phyloP scores from a whole-genome alignment of 108 stramenopile genomes.

The Cyclostephanos tholiformis region DNA sequence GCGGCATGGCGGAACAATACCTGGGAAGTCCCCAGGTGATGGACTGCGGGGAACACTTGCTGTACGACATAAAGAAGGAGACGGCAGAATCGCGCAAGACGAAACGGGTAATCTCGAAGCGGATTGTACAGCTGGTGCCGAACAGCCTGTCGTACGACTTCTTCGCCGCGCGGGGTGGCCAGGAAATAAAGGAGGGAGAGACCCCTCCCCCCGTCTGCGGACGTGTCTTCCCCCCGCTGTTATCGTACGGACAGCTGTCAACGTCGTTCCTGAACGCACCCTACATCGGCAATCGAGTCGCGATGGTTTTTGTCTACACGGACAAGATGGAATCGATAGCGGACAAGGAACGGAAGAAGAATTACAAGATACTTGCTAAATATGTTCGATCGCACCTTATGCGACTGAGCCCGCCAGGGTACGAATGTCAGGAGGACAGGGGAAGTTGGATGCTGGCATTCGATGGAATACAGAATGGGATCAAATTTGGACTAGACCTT shows the following conservation, averaged over 20 bases:
- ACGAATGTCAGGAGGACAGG: conserved; percentile 56
- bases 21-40: conserved; percentile 51
- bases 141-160: conserved; percentile 46
- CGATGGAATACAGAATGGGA: conserved; percentile 40
- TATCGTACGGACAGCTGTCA: conserved; percentile 46
- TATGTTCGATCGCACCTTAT: conserved; percentile 46
- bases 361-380: conserved; percentile 39
- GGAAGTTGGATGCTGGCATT: conserved; percentile 57
- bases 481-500: conserved; percentile 49
- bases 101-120: conserved; percentile 25
- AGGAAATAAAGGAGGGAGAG: conserved; percentile 33
- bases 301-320: conserved; percentile 55
- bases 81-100: neutral
- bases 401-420: conserved; percentile 45
- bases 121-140: conserved; percentile 45
- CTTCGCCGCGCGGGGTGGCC: conserved; percentile 42
- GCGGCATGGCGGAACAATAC: conserved; percentile 49
- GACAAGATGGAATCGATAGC: conserved; percentile 37
- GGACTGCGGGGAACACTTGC: conserved; percentile 50
- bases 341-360: conserved; percentile 36
- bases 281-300: conserved; percentile 40
- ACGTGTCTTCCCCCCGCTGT: conserved; percentile 45
- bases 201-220: conserved; percentile 33
- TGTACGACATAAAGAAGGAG: conserved; percentile 39
- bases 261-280: conserved; percentile 55